phyloP scores from a whole-genome alignment of 2,329 filamentous ascomycete species.

The Cladosporium oxysporum region DNA sequence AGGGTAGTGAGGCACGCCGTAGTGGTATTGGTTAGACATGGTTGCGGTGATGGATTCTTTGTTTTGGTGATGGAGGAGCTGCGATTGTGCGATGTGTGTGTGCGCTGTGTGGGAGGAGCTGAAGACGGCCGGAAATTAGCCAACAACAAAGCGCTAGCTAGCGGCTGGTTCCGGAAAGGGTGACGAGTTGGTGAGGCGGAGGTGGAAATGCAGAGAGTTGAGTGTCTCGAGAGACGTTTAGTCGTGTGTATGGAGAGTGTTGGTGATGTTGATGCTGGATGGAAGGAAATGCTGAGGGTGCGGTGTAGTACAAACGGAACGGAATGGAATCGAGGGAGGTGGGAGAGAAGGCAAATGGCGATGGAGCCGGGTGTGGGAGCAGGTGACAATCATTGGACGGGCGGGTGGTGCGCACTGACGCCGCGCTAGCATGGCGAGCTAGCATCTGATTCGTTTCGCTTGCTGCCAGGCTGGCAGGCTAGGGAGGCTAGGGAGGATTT shows the following conservation, averaged over 20 bases:
- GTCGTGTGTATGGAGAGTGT: background rate
- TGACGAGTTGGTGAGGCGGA: constrained; percentile 6
- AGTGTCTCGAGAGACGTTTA: constrained; percentile 14
- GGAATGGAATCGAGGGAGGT: background rate
- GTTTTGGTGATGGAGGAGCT: constrained; percentile 16
- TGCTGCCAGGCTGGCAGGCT: background rate
- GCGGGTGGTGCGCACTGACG: background rate
- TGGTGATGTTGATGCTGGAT: background rate
- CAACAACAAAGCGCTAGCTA: constrained; percentile 16
- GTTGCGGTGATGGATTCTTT: constrained; percentile 26
- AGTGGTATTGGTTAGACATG: constrained; percentile 53
- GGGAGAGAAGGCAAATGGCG: constrained; percentile 11
- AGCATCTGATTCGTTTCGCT: constrained; percentile 4
- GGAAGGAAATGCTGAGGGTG: constrained; percentile 6
- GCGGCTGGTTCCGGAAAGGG: constrained; percentile 9
- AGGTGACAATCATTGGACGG: constrained; percentile 4
- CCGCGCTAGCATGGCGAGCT: background rate
- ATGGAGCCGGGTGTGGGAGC: constrained; percentile 7
- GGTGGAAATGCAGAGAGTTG: background rate
- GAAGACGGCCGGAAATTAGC: constrained; percentile 19
- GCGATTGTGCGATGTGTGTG: constrained; percentile 19
- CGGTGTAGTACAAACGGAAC: constrained; percentile 9
- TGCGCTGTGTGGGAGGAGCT: constrained; percentile 17
- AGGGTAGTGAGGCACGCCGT: constrained; percentile 50
- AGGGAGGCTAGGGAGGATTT: background rate